These are phyloP conservation scores for Psilocybe mexicana DNA, from an alignment of 1,284 basidiomycete species.

Conservation along the genomic window DNA sequence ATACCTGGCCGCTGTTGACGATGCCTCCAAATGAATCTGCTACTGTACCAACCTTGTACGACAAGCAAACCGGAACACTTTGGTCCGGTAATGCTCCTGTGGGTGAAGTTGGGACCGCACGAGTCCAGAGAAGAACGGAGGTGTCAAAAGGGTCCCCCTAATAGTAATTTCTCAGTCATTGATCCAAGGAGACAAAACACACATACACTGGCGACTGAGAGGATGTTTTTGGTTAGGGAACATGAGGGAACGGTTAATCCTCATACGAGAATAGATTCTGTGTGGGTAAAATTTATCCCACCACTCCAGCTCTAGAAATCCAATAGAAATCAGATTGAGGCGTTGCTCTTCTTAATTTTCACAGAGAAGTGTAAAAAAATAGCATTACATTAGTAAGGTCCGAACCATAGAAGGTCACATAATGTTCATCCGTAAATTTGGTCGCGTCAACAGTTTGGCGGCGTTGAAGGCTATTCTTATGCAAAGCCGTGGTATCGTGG, in stretches of 20 bases:
- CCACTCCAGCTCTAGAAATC: conserved; percentile 48
- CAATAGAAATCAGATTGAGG: neutral
- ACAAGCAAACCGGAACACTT: conserved; percentile 59
- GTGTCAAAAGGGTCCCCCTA: conserved; percentile 62
- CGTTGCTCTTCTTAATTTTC: neutral
- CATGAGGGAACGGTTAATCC: neutral
- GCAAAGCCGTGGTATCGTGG: conserved; percentile 39
- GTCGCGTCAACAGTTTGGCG: conserved; percentile 42
- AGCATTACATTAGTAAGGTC: conserved; percentile 51
- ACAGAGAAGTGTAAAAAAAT: neutral
- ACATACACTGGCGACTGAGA: conserved; percentile 40
- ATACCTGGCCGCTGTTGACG: conserved; percentile 50
- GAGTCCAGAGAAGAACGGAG: conserved; percentile 66
- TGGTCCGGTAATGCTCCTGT: conserved; percentile 45
- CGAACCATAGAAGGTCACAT: conserved; percentile 53
- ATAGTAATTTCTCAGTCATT: neutral
- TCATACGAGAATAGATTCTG: conserved; percentile 25
- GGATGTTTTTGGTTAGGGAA: neutral
- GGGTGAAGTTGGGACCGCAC: conserved; percentile 44
- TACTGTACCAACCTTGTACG: conserved; percentile 48
- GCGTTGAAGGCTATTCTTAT: conserved; percentile 39
- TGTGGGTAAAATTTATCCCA: conserved; percentile 56
- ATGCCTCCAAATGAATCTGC: conserved; percentile 38
- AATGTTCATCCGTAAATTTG: conserved; percentile 50
- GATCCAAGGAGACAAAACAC: neutral